Evolutionary conservation across 306 rosid species (phyloP).

Genomic region (Chamaecrista fasciculata): DNA sequence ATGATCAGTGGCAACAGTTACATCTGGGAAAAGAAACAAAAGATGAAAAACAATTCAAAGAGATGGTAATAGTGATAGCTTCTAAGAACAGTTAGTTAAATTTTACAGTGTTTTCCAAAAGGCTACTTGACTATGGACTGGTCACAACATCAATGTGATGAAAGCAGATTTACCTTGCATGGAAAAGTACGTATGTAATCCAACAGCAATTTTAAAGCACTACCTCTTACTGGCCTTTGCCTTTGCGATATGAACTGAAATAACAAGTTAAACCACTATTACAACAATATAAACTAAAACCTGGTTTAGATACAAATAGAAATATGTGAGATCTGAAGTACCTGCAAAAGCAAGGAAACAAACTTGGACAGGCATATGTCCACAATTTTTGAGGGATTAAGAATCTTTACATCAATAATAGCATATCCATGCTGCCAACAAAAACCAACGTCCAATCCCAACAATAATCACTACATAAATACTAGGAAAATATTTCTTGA

Average conservation of each 20-base stretch:
- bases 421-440: slow-evolving; percentile 83
- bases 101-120: not conserved
- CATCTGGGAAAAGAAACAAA: not conserved
- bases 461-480: slow-evolving; percentile 6
- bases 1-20: too few relatives aligned
- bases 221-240: slow-evolving; percentile 76
- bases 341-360: slow-evolving; percentile 69
- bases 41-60: not conserved
- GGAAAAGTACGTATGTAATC: slow-evolving; percentile 64
- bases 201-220: slow-evolving; percentile 65
- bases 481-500: not conserved
- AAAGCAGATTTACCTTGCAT: slow-evolving; percentile 61
- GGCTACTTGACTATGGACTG: not conserved
- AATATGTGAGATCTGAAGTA: slow-evolving; percentile 33
- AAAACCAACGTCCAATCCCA: slow-evolving; percentile 12
- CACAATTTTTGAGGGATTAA: slow-evolving; percentile 49
- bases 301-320: slow-evolving; percentile 3
- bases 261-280: slow-evolving; percentile 26
- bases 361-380: slow-evolving; percentile 68
- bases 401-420: slow-evolving; percentile 64
- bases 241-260: slow-evolving; percentile 87
- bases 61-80: not conserved
- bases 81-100: not conserved
- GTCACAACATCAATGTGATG: not conserved
- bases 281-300: slow-evolving; percentile 16